Conservation (phyloP, 129 eudicot species). For the Artemisia argyi region DNA sequence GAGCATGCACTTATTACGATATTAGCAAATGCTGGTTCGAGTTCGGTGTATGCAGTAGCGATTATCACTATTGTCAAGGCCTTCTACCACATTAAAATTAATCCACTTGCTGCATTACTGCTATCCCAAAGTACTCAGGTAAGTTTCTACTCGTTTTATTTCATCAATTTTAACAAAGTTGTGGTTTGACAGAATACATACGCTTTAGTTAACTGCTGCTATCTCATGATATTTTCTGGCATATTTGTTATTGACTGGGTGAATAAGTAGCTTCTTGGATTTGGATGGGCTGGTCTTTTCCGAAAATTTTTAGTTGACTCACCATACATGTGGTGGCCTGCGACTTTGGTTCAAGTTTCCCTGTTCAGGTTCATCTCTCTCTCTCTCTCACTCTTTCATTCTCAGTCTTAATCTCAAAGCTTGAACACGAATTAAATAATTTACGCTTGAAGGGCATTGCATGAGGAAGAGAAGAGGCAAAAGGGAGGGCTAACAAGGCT, state of each 20-base stretch:
- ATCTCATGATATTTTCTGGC: slow-evolving; percentile 6
- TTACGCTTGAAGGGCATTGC: slow-evolving; percentile 53
- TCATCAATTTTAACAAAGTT: background rate
- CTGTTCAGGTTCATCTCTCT: slow-evolving; percentile 58
- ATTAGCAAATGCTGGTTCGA: slow-evolving; percentile 70
- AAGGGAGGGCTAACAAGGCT: slow-evolving; percentile 64
- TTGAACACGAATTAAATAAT: slow-evolving; percentile 2
- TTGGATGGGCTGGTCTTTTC: slow-evolving; percentile 92
- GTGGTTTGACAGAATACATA: background rate
- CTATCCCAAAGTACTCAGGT: slow-evolving; percentile 74
- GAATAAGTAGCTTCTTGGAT: slow-evolving; percentile 69
- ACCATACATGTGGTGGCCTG: slow-evolving; percentile 97
- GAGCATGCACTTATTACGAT: slow-evolving; percentile 86
- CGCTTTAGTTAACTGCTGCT: background rate
- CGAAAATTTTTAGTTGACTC: slow-evolving; percentile 79
- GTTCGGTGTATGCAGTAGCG: slow-evolving; percentile 51
- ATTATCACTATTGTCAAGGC: slow-evolving; percentile 74
- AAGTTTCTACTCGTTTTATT: background rate
- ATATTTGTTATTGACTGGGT: background rate
- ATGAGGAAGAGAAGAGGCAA: slow-evolving; percentile 65
- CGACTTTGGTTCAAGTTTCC: slow-evolving; percentile 88
- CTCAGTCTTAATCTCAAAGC: background rate
- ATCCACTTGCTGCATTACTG: slow-evolving; percentile 65
- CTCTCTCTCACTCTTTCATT: background rate
- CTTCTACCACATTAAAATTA: slow-evolving; percentile 58